Evolutionary conservation across 2,329 filamentous ascomycete species (phyloP), one percentile per base, ranked within the genome.

Genomic region (Metarhizium brunneum): DNA sequence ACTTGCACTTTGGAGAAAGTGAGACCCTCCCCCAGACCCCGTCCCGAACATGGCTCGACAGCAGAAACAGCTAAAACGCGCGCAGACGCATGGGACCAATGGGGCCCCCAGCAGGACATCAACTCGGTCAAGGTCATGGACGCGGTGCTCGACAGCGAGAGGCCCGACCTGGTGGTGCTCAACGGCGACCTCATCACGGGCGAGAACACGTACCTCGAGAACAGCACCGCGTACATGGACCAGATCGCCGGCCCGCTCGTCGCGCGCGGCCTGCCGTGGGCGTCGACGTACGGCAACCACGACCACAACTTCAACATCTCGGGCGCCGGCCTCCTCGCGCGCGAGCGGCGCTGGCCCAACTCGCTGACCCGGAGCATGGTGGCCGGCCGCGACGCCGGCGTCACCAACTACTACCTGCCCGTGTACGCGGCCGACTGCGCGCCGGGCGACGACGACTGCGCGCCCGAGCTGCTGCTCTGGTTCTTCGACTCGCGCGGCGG

Each of bases 171-270:
- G 0, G 84, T 86, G 0, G 80, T 90, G 0, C 68, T 90, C 32
- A 90, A 88, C 54, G 86, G 87, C 14, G 87, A 90, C 61, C 73
- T 90, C 3, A 84, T 88, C 54, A 86, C 85, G 0, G 85, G 86
- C 43, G 85, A 89, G 57, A 82, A 84, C 56, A 78, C 77, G 0
- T 80, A 73, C 57, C 56, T 73, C 4, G 69, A 77, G 4, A 86
- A 86, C 62, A 66, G 65, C 54, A 83, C 80, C 0, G 61, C 68
- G 6, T 84, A 86, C 54, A 56, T 88, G 3, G 81, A 87, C 60
- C 68, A 77, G 60, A 76, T 86, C 10, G 80, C 86, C 1, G 68
- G 63, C 2, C 84, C 84, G 0, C 68, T 90, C 0, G 71, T 86
- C 0, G 60, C 77, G 3, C 76, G 78, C 16, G 72, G 73, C 7